Base-by-base conservation (phyloP, 2,329 filamentous ascomycete species). In the Biscogniauxia marginata region DNA sequence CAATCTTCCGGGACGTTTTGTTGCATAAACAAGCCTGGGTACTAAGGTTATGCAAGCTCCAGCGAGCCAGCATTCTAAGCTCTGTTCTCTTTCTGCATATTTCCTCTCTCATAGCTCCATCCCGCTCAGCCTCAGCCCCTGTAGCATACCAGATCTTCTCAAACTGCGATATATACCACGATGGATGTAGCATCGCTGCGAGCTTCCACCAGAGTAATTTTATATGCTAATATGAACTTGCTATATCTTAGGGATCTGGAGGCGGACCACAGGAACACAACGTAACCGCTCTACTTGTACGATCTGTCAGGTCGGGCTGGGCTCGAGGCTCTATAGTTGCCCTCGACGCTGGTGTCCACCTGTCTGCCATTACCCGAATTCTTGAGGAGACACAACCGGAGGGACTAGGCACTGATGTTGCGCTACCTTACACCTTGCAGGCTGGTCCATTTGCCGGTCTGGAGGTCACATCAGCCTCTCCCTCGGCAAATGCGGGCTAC, bases 321-420 rank as follows among this genome's bases (percentile, higher is more conserved):
- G 79, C 82, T 49, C 89, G 87, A 65, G 88, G 89, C 46, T 97
- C 92, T 0, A 74, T 97, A 44, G 79, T 98, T 23, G 92, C 93
- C n/a, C 88, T 99, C 52, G 95, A 99, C 77, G 93, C 92, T 8
- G 95, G 95, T 49, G 91, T 93, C 25, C 90, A 97, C 71, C 83
- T 99, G 44, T 86, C 90, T 23, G 86, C 91, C 54, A 96, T 99
- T 55, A 85, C 85, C n/a, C 82, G 84, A 49, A 89, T 96, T 49
- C 79, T 99, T 22, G 81, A 91, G 59, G 71, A 78, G n/a, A 77
- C 78, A 2, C 73, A 74, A 54, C 77, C 75, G 9, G 8, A 65
- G 7, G 69, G 69, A 2, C 71, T 80, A 7, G 73, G 72, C 9
- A 56, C 63, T 5, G 60, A 71, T 3, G 58, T 76, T 5, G 54